Evolutionary conservation across 2,329 filamentous ascomycete genomes (phyloP).

Genomic region (Pseudogymnoascus sp.): DNA sequence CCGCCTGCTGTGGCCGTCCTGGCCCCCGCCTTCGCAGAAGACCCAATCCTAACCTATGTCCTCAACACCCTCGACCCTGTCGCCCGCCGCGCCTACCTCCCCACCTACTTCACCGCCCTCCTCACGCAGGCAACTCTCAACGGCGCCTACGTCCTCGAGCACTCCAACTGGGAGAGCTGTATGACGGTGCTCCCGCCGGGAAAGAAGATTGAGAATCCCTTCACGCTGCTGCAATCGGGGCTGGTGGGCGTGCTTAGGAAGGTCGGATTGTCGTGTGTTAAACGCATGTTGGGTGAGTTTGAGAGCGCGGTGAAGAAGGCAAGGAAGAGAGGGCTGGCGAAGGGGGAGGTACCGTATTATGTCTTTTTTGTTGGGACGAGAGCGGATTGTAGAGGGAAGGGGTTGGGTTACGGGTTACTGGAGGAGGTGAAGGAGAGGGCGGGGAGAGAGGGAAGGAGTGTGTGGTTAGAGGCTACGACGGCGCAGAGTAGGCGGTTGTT

Average conservation of each 20-base stretch:
- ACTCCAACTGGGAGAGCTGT: conserved; percentile 9
- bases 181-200: conserved; percentile 15
- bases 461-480: conserved; percentile 19
- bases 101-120: conserved; percentile 14
- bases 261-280: conserved; percentile 12
- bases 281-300: conserved; percentile 16
- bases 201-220: conserved; percentile 13
- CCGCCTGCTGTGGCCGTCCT: neutral
- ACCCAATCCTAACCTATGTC: conserved; percentile 14
- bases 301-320: neutral
- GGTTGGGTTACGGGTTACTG: conserved; percentile 13
- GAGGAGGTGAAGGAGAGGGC: conserved; percentile 12
- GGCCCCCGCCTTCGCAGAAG: neutral
- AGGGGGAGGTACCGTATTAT: conserved; percentile 15
- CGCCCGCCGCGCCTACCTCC: conserved; percentile 12
- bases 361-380: conserved; percentile 17
- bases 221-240: conserved; percentile 15
- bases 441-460: conserved; percentile 10
- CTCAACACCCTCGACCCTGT: conserved; percentile 11
- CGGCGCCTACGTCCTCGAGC: conserved; percentile 13
- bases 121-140: conserved; percentile 16
- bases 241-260: conserved; percentile 15
- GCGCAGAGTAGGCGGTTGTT: conserved; percentile 12
- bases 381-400: conserved; percentile 6
- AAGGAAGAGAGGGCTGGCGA: neutral